These are phyloP conservation scores for Medicago arabica DNA, from an alignment of 306 rosid genomes.

Conservation along the genomic window DNA sequence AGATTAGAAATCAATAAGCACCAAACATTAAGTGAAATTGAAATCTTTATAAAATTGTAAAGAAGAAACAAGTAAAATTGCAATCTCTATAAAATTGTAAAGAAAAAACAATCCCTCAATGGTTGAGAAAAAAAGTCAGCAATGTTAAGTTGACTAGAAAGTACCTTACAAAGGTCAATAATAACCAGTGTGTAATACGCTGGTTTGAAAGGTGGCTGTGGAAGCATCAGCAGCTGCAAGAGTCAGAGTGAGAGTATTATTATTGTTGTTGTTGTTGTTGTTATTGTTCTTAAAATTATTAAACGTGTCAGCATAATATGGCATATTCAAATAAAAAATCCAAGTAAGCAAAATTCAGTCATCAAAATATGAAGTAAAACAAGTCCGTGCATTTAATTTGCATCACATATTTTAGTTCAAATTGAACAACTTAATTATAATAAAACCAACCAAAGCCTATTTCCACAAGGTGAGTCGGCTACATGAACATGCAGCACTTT, in stretches of 20 bases:
- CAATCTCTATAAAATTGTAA: conserved; percentile 6
- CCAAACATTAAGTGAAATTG: conserved; percentile 1
- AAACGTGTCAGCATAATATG: neutral
- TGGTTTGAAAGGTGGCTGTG: conserved; percentile 95
- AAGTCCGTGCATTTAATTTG: conserved; percentile 18
- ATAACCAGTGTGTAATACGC: conserved; percentile 88
- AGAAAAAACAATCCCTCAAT: conserved; percentile 17
- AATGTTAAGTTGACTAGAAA: conserved; percentile 17
- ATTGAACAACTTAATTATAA: neutral
- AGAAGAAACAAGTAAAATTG: conserved; percentile 6
- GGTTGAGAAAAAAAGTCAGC: conserved; percentile 35
- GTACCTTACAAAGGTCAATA: conserved; percentile 98
- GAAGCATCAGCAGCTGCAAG: conserved; percentile 93
- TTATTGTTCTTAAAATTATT: conserved; percentile 4
- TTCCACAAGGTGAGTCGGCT: neutral
- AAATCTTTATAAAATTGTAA: conserved; percentile 5
- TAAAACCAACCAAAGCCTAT: neutral
- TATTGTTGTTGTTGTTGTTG: too few relatives aligned
- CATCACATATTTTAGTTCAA: conserved; percentile 4
- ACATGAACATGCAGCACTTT: neutral
- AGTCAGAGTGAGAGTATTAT: conserved; percentile 15
- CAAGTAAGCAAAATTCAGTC: conserved; percentile 24
- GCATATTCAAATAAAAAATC: conserved; percentile 17
- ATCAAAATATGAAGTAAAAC: conserved; percentile 17
- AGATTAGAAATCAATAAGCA: conserved; percentile 41